Evolutionary conservation across 2,329 filamentous ascomycete species (phyloP), one percentile per base, ranked within the genome.

Genomic region (Sclerotinia glacialis): DNA sequence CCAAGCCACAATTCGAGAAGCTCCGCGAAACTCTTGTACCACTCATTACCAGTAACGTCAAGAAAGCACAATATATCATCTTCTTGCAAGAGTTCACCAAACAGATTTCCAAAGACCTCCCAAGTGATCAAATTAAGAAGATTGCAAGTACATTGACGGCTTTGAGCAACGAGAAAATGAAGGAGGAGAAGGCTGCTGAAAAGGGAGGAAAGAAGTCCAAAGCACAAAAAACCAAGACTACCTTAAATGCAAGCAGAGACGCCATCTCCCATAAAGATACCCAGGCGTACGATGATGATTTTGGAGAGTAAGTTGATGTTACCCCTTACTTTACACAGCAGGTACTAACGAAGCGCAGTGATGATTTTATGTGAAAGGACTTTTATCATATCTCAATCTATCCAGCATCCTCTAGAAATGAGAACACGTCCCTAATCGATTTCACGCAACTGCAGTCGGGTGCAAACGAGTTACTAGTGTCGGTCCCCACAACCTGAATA

Each of bases 151-250:
- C 86, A 6, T 80, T 99, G 75, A 97, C 93, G n/a, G 89, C 93
- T 6, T 84, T 97, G 66, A 86, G 92, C 77, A 99, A 99, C 78
- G 95, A 98, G 86, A 97, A 96, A 85, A 89, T 98, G 89, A 96
- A 93, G 83, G 93, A 97, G 79, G 95, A 99, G 85, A 97, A 98
- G 85, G 88, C 89, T 5, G 87, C 91, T 4, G 92, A 97, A 71
- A 97, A 97, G 84, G 89, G 91, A 65, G 91, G 89, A 75, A 99
- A 98, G 90, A 99, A 98, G 87, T 88, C 84, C 73, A 98, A 98
- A 86, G 93, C 93, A 5, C 90, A 92, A 69, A 98, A 98, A 87
- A 96, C 90, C 49, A 99, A 99, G 87, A 87, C 91, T 23, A 89
- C 87, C 8, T 82, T 98, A 60, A 90, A 91, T 65, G 87, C 90